Evolutionary conservation across 768 basidiomycete species (phyloP).

Genomic region (Boletus tylopilopsis): DNA sequence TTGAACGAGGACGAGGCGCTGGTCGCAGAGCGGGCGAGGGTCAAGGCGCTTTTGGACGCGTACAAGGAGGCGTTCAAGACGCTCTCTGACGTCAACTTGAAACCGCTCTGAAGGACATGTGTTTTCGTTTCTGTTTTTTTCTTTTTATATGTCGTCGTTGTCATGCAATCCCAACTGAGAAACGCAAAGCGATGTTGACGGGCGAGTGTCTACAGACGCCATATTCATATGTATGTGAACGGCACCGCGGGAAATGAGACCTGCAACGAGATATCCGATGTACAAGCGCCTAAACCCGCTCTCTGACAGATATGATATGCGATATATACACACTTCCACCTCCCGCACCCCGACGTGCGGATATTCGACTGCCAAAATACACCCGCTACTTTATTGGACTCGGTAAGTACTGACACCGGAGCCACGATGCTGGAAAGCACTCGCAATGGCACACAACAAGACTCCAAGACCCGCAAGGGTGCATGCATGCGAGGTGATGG

Average conservation of each 20-base stretch:
- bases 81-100: constrained; percentile 77
- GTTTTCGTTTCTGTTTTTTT: background rate
- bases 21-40: constrained; percentile 87
- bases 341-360: constrained; percentile 1
- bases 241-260: too few species aligned
- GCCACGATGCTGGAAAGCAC: constrained; percentile 15
- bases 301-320: background rate
- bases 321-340: too few species aligned
- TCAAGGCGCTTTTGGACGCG: constrained; percentile 92
- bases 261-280: background rate
- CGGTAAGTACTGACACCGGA: constrained; percentile 19
- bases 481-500: too few species aligned
- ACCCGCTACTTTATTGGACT: constrained; percentile 23
- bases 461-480: too few species aligned
- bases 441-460: constrained; percentile 17
- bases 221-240: too few species aligned
- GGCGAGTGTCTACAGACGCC: too few species aligned
- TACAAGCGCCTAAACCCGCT: background rate
- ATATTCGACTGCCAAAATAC: constrained; percentile 11
- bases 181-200: background rate
- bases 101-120: constrained; percentile 45
- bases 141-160: background rate
- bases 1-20: constrained; percentile 94
- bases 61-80: constrained; percentile 94
- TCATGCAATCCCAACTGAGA: background rate